Conservation (phyloP, 2,329 filamentous ascomycete species). For the Apiospora sp. region DNA sequence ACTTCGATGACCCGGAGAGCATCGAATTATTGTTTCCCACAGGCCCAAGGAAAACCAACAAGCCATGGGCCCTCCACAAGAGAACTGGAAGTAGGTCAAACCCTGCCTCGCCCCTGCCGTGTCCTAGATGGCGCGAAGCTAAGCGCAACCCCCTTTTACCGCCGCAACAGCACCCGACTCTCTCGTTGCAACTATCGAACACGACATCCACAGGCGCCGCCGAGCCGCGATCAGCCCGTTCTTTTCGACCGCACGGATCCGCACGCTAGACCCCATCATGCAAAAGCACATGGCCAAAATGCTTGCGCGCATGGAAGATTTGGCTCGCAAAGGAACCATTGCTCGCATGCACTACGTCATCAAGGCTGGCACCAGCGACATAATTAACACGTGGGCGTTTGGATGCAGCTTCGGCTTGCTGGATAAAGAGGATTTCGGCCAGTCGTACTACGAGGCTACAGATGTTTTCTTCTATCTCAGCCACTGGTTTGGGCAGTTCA, state of each 20-base stretch:
- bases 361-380: conserved; percentile 35
- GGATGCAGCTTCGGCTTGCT: background rate
- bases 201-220: conserved; percentile 17
- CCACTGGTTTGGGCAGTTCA: too few species aligned
- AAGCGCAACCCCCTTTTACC: too few species aligned
- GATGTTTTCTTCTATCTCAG: background rate
- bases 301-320: too few species aligned
- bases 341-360: conserved; percentile 32
- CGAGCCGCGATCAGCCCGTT: conserved; percentile 24
- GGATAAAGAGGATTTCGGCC: background rate
- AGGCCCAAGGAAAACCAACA: too few species aligned
- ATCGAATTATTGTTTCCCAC: too few species aligned
- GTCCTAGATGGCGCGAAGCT: too few species aligned
- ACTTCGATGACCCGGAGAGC: too few species aligned
- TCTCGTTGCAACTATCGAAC: too few species aligned
- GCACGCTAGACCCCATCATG: conserved; percentile 26
- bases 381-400: background rate
- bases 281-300: conserved; percentile 16
- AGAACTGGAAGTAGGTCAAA: too few species aligned
- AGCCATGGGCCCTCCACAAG: too few species aligned
- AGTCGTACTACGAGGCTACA: background rate
- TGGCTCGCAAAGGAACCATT: conserved; percentile 18
- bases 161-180: too few species aligned
- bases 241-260: conserved; percentile 26
- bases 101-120: too few species aligned